These are phyloP conservation scores for Nitzschia palea DNA, from an alignment of 108 stramenopile genomes.

Conservation along the genomic window DNA sequence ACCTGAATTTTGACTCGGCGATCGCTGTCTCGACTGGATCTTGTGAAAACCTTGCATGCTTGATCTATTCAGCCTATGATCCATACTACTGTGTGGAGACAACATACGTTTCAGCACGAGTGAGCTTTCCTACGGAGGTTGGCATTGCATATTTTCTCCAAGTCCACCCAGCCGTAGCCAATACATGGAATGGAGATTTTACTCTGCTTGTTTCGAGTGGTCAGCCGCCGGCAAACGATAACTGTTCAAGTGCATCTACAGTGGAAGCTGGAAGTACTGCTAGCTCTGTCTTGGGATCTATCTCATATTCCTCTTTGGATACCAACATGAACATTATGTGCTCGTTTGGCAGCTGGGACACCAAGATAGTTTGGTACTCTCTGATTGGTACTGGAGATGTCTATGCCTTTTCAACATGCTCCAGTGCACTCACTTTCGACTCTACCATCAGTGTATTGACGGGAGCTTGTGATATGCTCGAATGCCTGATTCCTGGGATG, in stretches of 20 bases:
- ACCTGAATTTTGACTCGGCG: conserved; percentile 15
- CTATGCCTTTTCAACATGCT: conserved; percentile 4
- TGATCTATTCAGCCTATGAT: background rate
- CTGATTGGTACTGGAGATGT: background rate
- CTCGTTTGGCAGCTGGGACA: background rate
- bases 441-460: background rate
- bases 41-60: conserved; percentile 17
- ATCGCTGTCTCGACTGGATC: conserved; percentile 14
- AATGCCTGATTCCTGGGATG: background rate
- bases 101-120: conserved; percentile 1
- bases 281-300: background rate
- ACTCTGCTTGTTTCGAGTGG: background rate
- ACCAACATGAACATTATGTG: background rate
- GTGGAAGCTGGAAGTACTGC: background rate
- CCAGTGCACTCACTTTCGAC: background rate
- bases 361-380: background rate
- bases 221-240: conserved; percentile 6
- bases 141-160: background rate
- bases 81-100: background rate
- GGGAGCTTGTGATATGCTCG: conserved; percentile 3
- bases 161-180: too few relatives aligned
- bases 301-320: background rate
- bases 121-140: conserved; percentile 5
- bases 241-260: background rate
- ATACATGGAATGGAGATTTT: conserved; percentile 15